These are phyloP conservation scores for Scheffersomyces cryptocercus DNA, from an alignment of 1,139 yeast species.

Conservation along the genomic window DNA sequence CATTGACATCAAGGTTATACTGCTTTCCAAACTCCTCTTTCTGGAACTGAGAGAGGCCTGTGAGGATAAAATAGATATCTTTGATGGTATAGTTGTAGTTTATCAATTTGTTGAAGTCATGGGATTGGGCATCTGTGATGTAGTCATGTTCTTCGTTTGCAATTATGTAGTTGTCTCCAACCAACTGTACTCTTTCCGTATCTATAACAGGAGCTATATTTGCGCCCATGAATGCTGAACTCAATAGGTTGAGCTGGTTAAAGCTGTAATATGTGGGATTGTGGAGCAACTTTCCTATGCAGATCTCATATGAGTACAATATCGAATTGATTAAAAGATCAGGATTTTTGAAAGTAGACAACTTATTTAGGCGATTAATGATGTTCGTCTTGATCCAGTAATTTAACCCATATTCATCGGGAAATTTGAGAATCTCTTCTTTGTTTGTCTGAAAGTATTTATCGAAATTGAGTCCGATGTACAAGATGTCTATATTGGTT, in stretches of 20 bases:
- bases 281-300: conserved; percentile 5
- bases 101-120: conserved; percentile 3
- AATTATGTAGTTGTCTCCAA: conserved; percentile 1
- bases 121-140: conserved; percentile 1
- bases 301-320: conserved; percentile 5
- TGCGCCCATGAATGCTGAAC: conserved; percentile 2
- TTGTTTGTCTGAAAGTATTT: conserved; percentile 10
- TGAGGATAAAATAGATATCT: conserved; percentile 4
- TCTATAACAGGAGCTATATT: neutral
- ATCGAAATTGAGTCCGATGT: conserved; percentile 17
- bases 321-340: conserved; percentile 4
- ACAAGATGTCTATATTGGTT: conserved; percentile 19
- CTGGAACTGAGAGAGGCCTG: neutral
- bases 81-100: conserved; percentile 7
- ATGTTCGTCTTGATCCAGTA: conserved; percentile 13
- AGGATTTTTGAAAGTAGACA: conserved; percentile 4
- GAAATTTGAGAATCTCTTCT: conserved; percentile 16
- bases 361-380: conserved; percentile 4
- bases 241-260: conserved; percentile 2
- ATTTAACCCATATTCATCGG: conserved; percentile 23
- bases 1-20: neutral
- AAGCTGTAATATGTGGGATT: conserved; percentile 7
- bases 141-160: conserved; percentile 3
- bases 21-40: neutral
- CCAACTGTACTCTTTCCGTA: conserved; percentile 1